These are phyloP conservation scores for Colletotrichum viniferum DNA, from an alignment of 2,329 filamentous ascomycete species.

Conservation along the genomic window DNA sequence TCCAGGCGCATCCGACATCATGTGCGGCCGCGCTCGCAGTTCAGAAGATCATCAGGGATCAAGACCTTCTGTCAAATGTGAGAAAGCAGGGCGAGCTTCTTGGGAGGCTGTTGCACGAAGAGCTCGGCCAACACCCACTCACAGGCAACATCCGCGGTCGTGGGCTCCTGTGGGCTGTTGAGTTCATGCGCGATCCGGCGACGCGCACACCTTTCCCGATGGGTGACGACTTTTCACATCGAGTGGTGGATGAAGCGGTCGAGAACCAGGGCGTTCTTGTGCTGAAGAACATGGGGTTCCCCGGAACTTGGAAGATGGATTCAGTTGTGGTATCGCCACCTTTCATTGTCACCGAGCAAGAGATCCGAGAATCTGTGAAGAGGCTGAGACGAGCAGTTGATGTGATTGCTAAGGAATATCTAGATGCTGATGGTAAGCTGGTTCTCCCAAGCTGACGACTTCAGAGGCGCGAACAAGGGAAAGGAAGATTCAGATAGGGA, in stretches of 20 bases:
- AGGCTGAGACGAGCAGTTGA: not conserved
- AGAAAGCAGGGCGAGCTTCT: not conserved
- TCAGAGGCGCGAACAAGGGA: not conserved
- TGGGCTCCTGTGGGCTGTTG: not conserved
- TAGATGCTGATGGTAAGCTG: not conserved
- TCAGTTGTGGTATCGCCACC: not conserved
- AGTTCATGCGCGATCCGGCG: not conserved
- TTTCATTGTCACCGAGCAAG: not conserved
- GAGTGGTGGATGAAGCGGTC: not conserved
- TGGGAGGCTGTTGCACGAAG: not conserved
- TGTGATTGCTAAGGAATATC: not conserved
- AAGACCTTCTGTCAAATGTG: not conserved
- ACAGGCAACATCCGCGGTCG: not conserved
- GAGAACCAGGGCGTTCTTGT: not conserved
- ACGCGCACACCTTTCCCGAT: not conserved
- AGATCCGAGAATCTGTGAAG: not conserved
- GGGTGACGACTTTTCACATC: not conserved
- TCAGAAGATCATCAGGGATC: not conserved
- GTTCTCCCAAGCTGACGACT: not conserved
- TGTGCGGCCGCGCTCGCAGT: not conserved
- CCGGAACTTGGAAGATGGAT: not conserved
- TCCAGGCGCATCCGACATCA: not conserved
- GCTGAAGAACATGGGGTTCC: not conserved
- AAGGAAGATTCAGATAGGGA: rapidly evolving
- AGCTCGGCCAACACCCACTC: not conserved